Conservation (phyloP, 345 rosid species). For the Citrus trifoliata region DNA sequence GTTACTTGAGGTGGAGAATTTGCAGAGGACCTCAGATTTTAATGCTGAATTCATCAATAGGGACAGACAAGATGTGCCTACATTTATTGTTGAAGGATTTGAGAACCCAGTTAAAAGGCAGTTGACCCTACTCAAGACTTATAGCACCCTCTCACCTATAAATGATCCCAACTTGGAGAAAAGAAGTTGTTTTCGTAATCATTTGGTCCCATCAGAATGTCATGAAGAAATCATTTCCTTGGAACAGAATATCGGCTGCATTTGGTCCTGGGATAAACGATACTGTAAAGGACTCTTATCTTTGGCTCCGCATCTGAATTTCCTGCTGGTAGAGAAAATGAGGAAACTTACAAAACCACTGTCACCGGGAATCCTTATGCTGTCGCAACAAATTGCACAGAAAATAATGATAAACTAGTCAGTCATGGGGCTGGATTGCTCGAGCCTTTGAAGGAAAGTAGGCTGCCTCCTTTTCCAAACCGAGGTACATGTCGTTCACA, state of each 20-base stretch:
- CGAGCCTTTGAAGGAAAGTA: slow-evolving; percentile 23
- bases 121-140: slow-evolving; percentile 35
- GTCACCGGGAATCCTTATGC: slow-evolving; percentile 8
- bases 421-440: slow-evolving; percentile 23
- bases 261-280: slow-evolving; percentile 5
- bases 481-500: slow-evolving; percentile 20
- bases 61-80: slow-evolving; percentile 18
- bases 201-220: slow-evolving; percentile 9
- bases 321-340: slow-evolving; percentile 10
- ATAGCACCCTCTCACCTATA: slow-evolving; percentile 33
- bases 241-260: slow-evolving; percentile 12
- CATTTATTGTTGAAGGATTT: slow-evolving; percentile 13
- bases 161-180: slow-evolving; percentile 13
- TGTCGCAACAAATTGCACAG: slow-evolving; percentile 2
- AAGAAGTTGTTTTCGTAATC: slow-evolving; percentile 13
- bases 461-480: slow-evolving; percentile 29
- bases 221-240: slow-evolving; percentile 2
- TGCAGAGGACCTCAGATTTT: slow-evolving; percentile 11
- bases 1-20: slow-evolving; percentile 17
- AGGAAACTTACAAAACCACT: slow-evolving; percentile 11
- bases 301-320: slow-evolving; percentile 12
- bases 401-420: slow-evolving; percentile 13
- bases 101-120: slow-evolving; percentile 29
- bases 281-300: slow-evolving; percentile 14
- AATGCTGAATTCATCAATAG: slow-evolving; percentile 15